Evolutionary conservation across 495 filamentous ascomycete genomes (phyloP).

Genomic region (Collariella sp.): DNA sequence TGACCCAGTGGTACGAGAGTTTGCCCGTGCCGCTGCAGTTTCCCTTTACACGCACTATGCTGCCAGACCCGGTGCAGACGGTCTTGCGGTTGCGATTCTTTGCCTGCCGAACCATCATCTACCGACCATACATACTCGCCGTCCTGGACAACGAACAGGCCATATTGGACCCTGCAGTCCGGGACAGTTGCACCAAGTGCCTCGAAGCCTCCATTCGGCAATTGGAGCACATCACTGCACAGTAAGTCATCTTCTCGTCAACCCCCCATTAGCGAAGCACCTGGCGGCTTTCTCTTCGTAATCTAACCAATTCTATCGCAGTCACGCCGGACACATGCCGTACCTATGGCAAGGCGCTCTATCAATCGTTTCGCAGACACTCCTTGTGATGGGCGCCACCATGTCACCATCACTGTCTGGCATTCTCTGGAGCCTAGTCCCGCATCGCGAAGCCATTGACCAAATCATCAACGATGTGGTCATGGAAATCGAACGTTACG

Average conservation of each 20-base stretch:
- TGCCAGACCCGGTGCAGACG: constrained; percentile 67
- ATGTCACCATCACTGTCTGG: constrained; percentile 66
- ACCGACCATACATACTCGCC: constrained; percentile 71
- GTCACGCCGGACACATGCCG: constrained; percentile 76
- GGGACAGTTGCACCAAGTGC: constrained; percentile 70
- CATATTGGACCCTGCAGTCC: constrained; percentile 56
- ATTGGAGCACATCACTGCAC: constrained; percentile 67
- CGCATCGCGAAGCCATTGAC: constrained; percentile 53
- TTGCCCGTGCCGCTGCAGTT: constrained; percentile 66
- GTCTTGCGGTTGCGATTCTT: constrained; percentile 71
- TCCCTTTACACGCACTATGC: constrained; percentile 54
- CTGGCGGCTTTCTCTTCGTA: constrained; percentile 16
- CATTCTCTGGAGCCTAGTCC: constrained; percentile 52
- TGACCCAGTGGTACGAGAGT: constrained; percentile 77
- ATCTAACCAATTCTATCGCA: constrained; percentile 44
- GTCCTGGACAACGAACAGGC: constrained; percentile 70
- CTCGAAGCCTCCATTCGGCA: constrained; percentile 75
- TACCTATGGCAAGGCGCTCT: constrained; percentile 80
- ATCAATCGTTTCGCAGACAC: constrained; percentile 70
- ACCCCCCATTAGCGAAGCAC: constrained; percentile 11
- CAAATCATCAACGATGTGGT: constrained; percentile 67
- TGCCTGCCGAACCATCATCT: constrained; percentile 79
- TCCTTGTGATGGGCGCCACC: constrained; percentile 74
- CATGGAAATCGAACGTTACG: constrained; percentile 61
- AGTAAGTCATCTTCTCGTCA: constrained; percentile 43